Percentiles rank a stretch among this genome's conserved stretches.
These are phyloP conservation scores for Candida ascalaphidarum DNA, from an alignment of 805 yeast species.

Conservation along the genomic window DNA sequence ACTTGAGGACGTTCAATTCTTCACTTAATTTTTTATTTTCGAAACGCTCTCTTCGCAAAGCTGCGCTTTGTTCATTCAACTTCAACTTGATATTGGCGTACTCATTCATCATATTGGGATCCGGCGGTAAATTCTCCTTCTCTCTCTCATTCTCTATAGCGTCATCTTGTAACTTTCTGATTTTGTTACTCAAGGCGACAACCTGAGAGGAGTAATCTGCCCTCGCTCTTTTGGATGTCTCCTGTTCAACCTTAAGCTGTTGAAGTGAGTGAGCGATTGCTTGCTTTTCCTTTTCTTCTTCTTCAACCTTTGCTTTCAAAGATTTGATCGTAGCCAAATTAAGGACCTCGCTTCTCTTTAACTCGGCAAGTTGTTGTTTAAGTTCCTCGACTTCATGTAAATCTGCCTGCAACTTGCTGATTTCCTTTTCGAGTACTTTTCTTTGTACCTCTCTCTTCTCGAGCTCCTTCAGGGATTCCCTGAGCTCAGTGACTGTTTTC, in stretches of 20 bases:
- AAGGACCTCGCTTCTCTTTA: conserved; percentile 2
- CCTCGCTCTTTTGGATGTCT: conserved; percentile 11
- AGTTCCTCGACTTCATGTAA: too few relatives aligned
- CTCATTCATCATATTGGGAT: conserved; percentile 30
- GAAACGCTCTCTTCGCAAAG: conserved; percentile 37
- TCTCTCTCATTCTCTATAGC: conserved; percentile 11
- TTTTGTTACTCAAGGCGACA: conserved; percentile 12
- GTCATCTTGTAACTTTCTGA: conserved; percentile 11
- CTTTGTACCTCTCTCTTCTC: too few relatives aligned
- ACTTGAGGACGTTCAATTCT: conserved; percentile 52
- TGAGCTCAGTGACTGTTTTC: too few relatives aligned
- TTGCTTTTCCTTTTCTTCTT: not conserved
- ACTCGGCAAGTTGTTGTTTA: conserved; percentile 2
- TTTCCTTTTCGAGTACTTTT: too few relatives aligned
- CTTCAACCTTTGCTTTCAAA: not conserved
- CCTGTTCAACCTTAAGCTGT: conserved; percentile 15
- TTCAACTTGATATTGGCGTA: conserved; percentile 41
- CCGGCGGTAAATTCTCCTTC: conserved; percentile 31
- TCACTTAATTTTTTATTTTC: conserved; percentile 41
- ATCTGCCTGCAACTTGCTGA: too few relatives aligned
- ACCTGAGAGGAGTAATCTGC: conserved; percentile 20
- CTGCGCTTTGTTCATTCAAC: conserved; percentile 43
- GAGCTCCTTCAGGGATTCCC: too few relatives aligned
- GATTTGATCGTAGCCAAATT: not conserved
- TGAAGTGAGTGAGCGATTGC: conserved; percentile 3